Base-by-base conservation (phyloP, 2,329 filamentous ascomycete species). In the Alternaria sp. region DNA sequence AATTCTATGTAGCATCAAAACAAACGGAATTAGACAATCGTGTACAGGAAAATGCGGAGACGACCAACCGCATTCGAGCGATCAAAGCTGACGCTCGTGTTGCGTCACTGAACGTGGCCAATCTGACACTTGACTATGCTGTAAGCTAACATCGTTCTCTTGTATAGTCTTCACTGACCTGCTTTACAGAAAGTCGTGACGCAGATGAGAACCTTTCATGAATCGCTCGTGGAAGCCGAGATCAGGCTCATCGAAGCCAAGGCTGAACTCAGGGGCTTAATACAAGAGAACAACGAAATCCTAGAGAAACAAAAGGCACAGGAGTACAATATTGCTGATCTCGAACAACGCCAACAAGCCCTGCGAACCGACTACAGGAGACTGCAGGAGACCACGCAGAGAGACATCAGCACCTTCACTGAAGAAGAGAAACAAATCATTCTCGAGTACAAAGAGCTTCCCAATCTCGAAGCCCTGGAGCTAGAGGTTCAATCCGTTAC, bases 211-310 rank as follows among this genome's bases (percentile, higher is more conserved):
- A 77, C 81, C 48, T 82, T 86, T 5, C 86, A 90, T 51, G 83
- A 88, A 44, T 84, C 85, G 13, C 79, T 92, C 10, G 77, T 93
- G 14, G 88, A 93, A 68, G 87, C 86, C 2, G 85, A 91, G 65
- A 83, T 97, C 42, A 83, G 87, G 60, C 80, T 85, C 0, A 85
- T 96, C 29, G 95, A 99, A 80, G 93, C 92, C 1, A 77, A 82
- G n/a, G 97, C 93, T 0, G 95, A 99, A 69, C 77, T 90, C 3
- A 82, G 86, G 42, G 85, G 85, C 5, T 81, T 97, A n/a, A 85
- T 86, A 67, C 80, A 81, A 14, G 88, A 88, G 57, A 92, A 92
- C 52, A 29, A 60, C 50, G 36, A 66, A 1, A 69, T 77, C 11
- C 26, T 69, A 1, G 40, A 65, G 75, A 81, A 28, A 75, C 78